Conservation (phyloP, 306 rosid genomes). For the Sicyos edulis region DNA sequence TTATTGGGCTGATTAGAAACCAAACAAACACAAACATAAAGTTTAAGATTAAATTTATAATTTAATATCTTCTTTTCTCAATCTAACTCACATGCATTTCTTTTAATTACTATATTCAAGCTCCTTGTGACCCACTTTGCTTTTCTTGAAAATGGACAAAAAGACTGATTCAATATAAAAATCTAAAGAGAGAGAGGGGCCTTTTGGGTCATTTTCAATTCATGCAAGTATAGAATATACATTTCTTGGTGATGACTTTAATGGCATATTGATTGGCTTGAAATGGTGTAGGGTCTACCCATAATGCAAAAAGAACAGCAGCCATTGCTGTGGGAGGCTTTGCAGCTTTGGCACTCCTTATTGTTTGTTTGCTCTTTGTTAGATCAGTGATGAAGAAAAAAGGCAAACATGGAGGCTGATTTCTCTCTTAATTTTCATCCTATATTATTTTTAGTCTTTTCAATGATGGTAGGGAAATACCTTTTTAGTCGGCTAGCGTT, state of each 20-base stretch:
- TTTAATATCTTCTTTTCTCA: too few relatives aligned
- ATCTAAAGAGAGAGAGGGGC: neutral
- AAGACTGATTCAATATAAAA: neutral
- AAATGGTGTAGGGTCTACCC: conserved; percentile 35
- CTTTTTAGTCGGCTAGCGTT: neutral
- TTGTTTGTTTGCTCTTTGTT: conserved; percentile 56
- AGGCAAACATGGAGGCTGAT: conserved; percentile 40
- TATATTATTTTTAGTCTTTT: neutral
- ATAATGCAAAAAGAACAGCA: conserved; percentile 54
- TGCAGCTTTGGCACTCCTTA: conserved; percentile 65
- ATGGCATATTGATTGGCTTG: conserved; percentile 17
- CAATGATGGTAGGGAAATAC: conserved; percentile 9
- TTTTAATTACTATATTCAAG: neutral
- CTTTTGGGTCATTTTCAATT: neutral
- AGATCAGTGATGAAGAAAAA: conserved; percentile 49
- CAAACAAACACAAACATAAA: too few relatives aligned
- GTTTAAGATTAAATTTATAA: too few relatives aligned
- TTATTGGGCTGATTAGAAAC: too few relatives aligned
- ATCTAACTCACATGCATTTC: neutral
- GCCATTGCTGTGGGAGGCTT: conserved; percentile 90
- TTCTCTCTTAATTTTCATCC: neutral
- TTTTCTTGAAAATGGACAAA: conserved; percentile 17
- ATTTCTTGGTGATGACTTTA: conserved; percentile 4
- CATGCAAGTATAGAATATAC: conserved; percentile 14
- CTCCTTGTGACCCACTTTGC: neutral